Percentiles rank a stretch among this genome's conserved stretches.
Conservation (phyloP, 169 alveolate genomes). For the Plasmodium knowlesi region DNA sequence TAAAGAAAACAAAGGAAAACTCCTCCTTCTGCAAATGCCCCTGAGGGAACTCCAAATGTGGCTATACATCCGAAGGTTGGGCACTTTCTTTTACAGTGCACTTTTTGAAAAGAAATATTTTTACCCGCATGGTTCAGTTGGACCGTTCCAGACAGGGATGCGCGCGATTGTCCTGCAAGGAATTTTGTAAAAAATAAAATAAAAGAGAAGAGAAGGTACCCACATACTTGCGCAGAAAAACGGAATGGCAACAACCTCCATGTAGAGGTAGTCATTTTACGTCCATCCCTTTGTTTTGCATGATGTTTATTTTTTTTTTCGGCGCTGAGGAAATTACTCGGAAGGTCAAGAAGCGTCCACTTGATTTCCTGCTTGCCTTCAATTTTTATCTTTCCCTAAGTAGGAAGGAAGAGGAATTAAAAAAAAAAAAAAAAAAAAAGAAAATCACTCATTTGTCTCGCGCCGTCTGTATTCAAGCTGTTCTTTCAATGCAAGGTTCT, state of each 20-base stretch:
- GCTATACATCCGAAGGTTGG: neutral
- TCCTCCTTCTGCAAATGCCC: neutral
- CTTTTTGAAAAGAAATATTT: neutral
- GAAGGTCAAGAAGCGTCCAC: conserved; percentile 28
- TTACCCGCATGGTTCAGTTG: neutral
- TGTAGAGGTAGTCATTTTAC: neutral
- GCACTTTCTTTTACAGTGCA: neutral
- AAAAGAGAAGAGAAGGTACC: neutral
- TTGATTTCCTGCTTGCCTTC: conserved; percentile 33
- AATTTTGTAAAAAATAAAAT: neutral
- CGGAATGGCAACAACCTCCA: neutral
- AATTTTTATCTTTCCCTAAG: conserved; percentile 30
- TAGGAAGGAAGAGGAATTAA: neutral
- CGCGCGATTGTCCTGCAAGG: neutral
- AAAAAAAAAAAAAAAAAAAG: neutral
- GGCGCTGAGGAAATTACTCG: neutral
- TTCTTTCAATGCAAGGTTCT: neutral
- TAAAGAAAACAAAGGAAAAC: neutral
- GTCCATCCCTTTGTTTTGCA: neutral
- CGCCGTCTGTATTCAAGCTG: neutral
- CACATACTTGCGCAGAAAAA: neutral
- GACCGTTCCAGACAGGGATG: neutral
- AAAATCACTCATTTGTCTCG: neutral
- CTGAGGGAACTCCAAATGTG: neutral
- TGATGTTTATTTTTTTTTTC: neutral